These are phyloP conservation scores for Picocystis sp. DNA, from an alignment of 163 green algal species.

Conservation along the genomic window DNA sequence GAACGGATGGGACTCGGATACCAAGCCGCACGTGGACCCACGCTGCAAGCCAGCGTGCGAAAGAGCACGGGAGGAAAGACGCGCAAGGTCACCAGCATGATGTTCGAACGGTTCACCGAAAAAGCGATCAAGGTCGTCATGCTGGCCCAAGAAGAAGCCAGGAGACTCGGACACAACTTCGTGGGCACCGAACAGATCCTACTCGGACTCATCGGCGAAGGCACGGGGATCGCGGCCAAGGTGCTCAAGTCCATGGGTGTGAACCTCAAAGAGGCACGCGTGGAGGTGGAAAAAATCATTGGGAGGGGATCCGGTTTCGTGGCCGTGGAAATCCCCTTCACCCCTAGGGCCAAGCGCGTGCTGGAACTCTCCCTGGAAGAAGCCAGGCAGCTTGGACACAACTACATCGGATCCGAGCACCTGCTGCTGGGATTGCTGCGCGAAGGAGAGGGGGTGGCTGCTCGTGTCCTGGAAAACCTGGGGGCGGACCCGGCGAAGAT, in stretches of 20 bases:
- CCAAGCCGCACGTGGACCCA: too few species aligned
- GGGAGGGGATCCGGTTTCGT: conserved; percentile 12
- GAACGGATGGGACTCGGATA: too few species aligned
- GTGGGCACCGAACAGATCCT: conserved; percentile 63
- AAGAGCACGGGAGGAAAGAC: background rate
- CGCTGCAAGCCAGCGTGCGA: too few species aligned
- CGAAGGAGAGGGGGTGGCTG: conserved; percentile 16
- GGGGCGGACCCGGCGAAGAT: conserved; percentile 21
- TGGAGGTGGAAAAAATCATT: conserved; percentile 24
- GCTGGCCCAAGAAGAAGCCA: conserved; percentile 53
- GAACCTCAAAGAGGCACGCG: conserved; percentile 29
- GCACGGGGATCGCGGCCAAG: conserved; percentile 96
- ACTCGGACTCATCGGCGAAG: conserved; percentile 51
- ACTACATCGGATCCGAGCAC: conserved; percentile 71
- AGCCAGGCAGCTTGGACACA: conserved; percentile 46
- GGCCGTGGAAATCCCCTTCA: conserved; percentile 41
- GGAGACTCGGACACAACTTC: conserved; percentile 21
- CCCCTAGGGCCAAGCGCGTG: conserved; percentile 40
- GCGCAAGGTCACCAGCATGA: conserved; percentile 1
- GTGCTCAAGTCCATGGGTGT: conserved; percentile 90
- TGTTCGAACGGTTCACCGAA: conserved; percentile 61
- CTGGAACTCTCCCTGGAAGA: conserved; percentile 70
- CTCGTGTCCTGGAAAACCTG: conserved; percentile 12
- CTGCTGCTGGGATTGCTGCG: conserved; percentile 49
- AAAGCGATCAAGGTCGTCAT: conserved; percentile 61